phyloP scores from a whole-genome alignment of 2,329 filamentous ascomycete species.

The Pyrenophora teres region DNA sequence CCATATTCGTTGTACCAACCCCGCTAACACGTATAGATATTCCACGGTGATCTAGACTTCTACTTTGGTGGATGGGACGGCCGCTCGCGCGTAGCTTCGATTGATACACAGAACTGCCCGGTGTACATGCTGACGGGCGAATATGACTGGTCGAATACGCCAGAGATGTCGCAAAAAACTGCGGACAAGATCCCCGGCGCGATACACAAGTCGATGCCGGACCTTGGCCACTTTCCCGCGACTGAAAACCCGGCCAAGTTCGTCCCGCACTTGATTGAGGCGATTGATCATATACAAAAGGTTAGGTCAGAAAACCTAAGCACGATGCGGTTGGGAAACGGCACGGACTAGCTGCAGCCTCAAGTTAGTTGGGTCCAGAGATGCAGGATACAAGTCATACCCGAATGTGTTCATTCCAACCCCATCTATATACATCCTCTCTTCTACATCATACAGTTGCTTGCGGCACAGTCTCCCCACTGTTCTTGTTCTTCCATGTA shows the following conservation, averaged over 20 bases:
- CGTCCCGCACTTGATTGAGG: constrained; percentile 47
- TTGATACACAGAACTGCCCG: constrained; percentile 56
- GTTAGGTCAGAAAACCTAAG: constrained; percentile 37
- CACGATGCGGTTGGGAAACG: constrained; percentile 39
- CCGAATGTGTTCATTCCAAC: not conserved
- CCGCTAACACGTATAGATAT: constrained; percentile 41
- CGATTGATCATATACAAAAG: constrained; percentile 47
- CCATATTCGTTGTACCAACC: not conserved
- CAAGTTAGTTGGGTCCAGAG: not conserved
- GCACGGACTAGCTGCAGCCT: constrained; percentile 17
- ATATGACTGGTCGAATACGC: constrained; percentile 56
- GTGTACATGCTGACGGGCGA: constrained; percentile 59
- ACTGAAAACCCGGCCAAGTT: constrained; percentile 52
- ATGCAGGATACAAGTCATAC: not conserved
- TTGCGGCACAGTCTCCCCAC: constrained; percentile 11
- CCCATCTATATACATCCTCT: too few species aligned
- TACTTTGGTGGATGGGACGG: constrained; percentile 59
- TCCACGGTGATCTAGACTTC: constrained; percentile 58
- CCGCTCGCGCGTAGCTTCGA: constrained; percentile 50
- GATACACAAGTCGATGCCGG: constrained; percentile 53
- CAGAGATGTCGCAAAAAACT: constrained; percentile 53
- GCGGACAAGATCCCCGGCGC: constrained; percentile 55
- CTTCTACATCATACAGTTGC: too few species aligned
- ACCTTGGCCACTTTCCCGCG: constrained; percentile 55
- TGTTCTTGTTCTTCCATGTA: constrained; percentile 26